A percentile compares a stretch with the other conserved stretches of the same genome.
These are phyloP conservation scores for Comarum palustre DNA, from an alignment of 306 rosid genomes.

Conservation along the genomic window DNA sequence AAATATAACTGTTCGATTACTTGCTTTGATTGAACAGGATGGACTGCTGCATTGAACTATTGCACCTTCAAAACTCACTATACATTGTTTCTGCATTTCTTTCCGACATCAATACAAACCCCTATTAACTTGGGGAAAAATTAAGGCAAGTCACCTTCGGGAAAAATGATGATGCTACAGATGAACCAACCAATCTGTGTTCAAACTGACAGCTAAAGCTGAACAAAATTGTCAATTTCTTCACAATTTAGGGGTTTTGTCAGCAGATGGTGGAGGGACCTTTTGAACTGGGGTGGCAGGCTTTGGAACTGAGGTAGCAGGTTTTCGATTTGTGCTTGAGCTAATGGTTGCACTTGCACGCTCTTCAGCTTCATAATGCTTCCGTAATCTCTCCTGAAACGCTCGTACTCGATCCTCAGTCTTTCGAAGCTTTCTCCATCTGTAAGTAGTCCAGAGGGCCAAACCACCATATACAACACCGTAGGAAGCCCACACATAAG, in stretches of 20 bases:
- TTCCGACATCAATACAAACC: not conserved
- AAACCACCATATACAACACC: slow-evolving; percentile 76
- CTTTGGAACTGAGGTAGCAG: slow-evolving; percentile 42
- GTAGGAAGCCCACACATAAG: slow-evolving; percentile 85
- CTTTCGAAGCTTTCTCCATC: slow-evolving; percentile 80
- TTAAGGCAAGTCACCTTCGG: not conserved
- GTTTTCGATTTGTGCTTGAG: not conserved
- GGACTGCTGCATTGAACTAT: not conserved
- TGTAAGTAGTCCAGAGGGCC: slow-evolving; percentile 58
- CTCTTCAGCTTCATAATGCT: slow-evolving; percentile 55
- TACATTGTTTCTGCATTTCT: not conserved
- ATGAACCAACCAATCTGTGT: not conserved
- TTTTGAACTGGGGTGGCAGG: slow-evolving; percentile 41
- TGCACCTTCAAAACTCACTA: not conserved
- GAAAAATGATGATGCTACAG: slow-evolving; percentile 4
- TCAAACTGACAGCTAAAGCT: not conserved
- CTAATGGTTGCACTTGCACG: slow-evolving; percentile 22
- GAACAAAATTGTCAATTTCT: not conserved
- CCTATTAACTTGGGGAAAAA: not conserved
- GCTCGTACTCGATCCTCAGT: slow-evolving; percentile 63
- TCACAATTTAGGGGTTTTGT: slow-evolving; percentile 27
- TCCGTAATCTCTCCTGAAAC: slow-evolving; percentile 55
- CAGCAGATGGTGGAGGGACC: slow-evolving; percentile 39
- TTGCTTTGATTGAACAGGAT: no score
- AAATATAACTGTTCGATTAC: no score